These are phyloP conservation scores for Ascochyta viciae-villosae DNA, from an alignment of 2,329 filamentous ascomycete genomes.

Conservation along the genomic window DNA sequence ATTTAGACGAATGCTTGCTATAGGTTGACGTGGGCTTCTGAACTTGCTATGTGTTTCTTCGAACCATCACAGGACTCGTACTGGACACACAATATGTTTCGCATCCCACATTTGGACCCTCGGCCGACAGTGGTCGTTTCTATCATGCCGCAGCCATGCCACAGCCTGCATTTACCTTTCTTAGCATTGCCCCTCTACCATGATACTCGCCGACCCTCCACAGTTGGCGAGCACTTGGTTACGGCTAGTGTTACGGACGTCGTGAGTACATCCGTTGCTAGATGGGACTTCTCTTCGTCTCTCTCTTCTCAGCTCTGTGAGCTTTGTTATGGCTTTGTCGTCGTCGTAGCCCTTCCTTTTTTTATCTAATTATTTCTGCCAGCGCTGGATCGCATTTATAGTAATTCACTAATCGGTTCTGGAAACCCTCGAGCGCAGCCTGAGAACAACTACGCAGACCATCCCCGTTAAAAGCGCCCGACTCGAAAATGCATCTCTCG, in stretches of 20 bases:
- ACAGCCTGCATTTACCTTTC: conserved; percentile 22
- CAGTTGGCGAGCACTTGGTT: conserved; percentile 16
- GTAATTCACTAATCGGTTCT: conserved; percentile 21
- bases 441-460: not conserved
- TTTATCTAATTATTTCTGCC: conserved; percentile 6
- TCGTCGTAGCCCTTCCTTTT: conserved; percentile 5
- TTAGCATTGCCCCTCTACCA: conserved; percentile 16
- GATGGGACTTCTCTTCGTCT: not conserved
- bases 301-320: conserved; percentile 7
- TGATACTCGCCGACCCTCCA: conserved; percentile 14
- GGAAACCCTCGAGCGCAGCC: conserved; percentile 2
- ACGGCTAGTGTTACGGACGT: conserved; percentile 7
- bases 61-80: conserved; percentile 7
- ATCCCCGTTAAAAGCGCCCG: not conserved
- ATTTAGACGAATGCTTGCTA: not conserved
- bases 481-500: conserved; percentile 28
- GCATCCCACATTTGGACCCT: conserved; percentile 18
- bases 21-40: not conserved
- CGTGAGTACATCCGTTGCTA: not conserved
- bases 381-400: conserved; percentile 31
- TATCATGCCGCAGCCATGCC: conserved; percentile 31
- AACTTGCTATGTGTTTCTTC: conserved; percentile 1
- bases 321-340: conserved; percentile 3
- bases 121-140: conserved; percentile 22
- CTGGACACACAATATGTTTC: conserved; percentile 22